A percentile compares a stretch with the other conserved stretches of the same genome.
phyloP scores from a whole-genome alignment of 139 green algal species.

The Volvox africanus region DNA sequence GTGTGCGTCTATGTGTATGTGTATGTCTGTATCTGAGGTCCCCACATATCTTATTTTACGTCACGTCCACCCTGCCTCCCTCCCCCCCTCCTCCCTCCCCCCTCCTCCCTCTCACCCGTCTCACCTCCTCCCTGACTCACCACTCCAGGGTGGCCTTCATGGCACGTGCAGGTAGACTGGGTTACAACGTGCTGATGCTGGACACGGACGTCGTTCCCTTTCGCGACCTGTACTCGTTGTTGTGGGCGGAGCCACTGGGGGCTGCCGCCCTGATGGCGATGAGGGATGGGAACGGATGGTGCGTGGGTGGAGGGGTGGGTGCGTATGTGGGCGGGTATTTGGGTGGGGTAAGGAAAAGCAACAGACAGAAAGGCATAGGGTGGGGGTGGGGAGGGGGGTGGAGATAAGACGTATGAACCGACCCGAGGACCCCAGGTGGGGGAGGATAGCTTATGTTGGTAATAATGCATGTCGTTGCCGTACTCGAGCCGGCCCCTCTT shows the following conservation, averaged over 20 bases:
- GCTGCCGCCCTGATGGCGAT: conserved; percentile 25
- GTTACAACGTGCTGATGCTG: conserved; percentile 50
- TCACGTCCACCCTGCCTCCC: too few species aligned
- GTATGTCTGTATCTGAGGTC: too few species aligned
- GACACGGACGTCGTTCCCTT: conserved; percentile 52
- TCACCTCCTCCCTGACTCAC: background rate
- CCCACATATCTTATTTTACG: too few species aligned
- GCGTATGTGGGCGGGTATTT: background rate
- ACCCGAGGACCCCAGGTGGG: too few species aligned
- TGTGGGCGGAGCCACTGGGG: conserved; percentile 41
- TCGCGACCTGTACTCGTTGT: conserved; percentile 13
- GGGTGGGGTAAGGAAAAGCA: background rate
- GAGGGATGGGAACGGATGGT: conserved; percentile 56
- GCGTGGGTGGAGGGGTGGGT: background rate
- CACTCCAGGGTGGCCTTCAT: conserved; percentile 31
- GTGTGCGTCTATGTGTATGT: too few species aligned
- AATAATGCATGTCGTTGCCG: background rate
- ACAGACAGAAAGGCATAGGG: too few species aligned
- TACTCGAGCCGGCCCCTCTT: too few species aligned
- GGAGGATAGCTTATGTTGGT: too few species aligned
- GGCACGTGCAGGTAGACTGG: conserved; percentile 36
- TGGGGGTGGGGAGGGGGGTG: background rate
- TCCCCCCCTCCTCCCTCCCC: background rate
- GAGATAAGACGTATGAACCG: background rate
- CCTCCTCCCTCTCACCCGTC: background rate